These are phyloP conservation scores for Aspergillus quadricinctus DNA, from an alignment of 2,329 filamentous ascomycete genomes.

Conservation along the genomic window DNA sequence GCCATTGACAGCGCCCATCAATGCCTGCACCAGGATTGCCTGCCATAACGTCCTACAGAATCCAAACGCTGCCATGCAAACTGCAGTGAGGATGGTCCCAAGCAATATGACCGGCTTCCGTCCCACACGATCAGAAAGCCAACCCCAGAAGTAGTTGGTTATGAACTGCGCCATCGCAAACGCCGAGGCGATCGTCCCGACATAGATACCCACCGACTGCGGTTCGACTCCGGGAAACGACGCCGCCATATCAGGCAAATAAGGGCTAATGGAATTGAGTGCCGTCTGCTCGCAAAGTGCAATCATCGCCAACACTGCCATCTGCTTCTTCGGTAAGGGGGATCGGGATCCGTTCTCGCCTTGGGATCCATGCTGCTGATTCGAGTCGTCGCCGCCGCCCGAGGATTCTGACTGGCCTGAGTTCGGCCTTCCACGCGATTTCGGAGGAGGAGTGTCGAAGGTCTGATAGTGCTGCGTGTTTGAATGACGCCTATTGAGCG, in stretches of 20 bases:
- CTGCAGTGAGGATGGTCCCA: conserved; percentile 76
- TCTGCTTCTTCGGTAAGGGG: conserved; percentile 76
- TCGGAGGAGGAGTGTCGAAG: conserved; percentile 46
- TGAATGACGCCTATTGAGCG: conserved; percentile 37
- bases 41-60: conserved; percentile 81
- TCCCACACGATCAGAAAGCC: conserved; percentile 72
- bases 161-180: conserved; percentile 90
- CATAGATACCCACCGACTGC: conserved; percentile 74
- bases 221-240: conserved; percentile 75
- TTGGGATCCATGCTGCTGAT: conserved; percentile 22
- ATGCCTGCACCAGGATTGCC: conserved; percentile 74
- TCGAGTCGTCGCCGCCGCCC: conserved; percentile 25
- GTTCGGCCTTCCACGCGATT: conserved; percentile 42
- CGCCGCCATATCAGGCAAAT: conserved; percentile 86
- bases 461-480: conserved; percentile 46
- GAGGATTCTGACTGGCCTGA: conserved; percentile 41
- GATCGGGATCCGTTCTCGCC: conserved; percentile 43
- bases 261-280: conserved; percentile 92
- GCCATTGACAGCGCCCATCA: conserved; percentile 92
- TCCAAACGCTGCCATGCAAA: conserved; percentile 80
- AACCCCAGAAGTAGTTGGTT: conserved; percentile 90
- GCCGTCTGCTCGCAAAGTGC: conserved; percentile 93
- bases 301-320: conserved; percentile 79
- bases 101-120: conserved; percentile 77
- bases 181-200: conserved; percentile 81